Evolutionary conservation across 2,329 filamentous ascomycete species (phyloP).

Genomic region (Penicillium sp.): DNA sequence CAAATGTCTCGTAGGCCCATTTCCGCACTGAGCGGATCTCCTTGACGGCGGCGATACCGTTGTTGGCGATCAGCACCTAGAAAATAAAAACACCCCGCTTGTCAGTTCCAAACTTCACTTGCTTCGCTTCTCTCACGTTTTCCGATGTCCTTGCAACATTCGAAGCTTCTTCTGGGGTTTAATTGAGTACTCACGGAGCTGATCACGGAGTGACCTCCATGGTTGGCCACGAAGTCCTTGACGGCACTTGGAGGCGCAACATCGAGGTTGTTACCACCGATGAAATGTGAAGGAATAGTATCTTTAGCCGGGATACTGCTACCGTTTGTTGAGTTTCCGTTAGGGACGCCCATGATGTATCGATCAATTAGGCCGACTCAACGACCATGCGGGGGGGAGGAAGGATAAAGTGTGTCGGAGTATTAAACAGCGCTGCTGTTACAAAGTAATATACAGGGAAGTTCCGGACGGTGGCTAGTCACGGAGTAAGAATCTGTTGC

Average conservation of each 20-base stretch:
- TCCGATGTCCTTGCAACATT: background rate
- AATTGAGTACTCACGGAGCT: slow-evolving; percentile 71
- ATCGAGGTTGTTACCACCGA: slow-evolving; percentile 85
- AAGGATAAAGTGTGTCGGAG: slow-evolving; percentile 6
- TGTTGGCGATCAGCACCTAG: slow-evolving; percentile 97
- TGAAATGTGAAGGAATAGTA: slow-evolving; percentile 90
- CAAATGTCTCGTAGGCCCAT: slow-evolving; percentile 99
- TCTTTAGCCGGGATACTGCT: slow-evolving; percentile 68
- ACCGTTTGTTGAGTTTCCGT: slow-evolving; percentile 49
- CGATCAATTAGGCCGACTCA: slow-evolving; percentile 27
- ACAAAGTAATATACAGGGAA: slow-evolving; percentile 21
- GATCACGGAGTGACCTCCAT: slow-evolving; percentile 96
- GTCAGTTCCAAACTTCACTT: background rate
- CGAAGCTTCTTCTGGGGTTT: background rate
- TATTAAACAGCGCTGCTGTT: slow-evolving; percentile 21
- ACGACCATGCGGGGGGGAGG: slow-evolving; percentile 22
- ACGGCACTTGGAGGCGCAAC: slow-evolving; percentile 81
- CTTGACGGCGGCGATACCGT: slow-evolving; percentile 99
- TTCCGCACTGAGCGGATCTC: slow-evolving; percentile 98
- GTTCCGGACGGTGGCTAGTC: slow-evolving; percentile 9
- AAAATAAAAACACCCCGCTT: background rate
- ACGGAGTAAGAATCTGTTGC: slow-evolving; percentile 1
- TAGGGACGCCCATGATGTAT: slow-evolving; percentile 42
- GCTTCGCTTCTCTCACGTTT: background rate
- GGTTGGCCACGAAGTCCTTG: slow-evolving; percentile 89